phyloP scores from a whole-genome alignment of 2,329 filamentous ascomycete species.

The Triangularia verruculosa region DNA sequence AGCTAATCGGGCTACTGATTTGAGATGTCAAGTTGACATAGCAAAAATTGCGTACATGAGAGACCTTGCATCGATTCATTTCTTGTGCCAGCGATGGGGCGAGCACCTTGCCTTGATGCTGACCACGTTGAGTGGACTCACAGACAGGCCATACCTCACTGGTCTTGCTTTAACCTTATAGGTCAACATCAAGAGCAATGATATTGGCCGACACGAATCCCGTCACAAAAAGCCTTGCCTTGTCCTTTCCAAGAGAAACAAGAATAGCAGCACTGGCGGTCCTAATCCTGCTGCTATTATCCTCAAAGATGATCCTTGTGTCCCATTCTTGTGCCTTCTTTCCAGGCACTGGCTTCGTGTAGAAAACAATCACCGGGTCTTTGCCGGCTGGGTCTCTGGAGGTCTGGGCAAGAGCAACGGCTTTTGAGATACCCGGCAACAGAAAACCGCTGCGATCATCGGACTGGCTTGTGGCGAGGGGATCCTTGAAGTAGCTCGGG shows the following conservation, averaged over 20 bases:
- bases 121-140: too few relatives aligned
- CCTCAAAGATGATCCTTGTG: slow-evolving; percentile 52
- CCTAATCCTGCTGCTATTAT: slow-evolving; percentile 51
- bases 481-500: slow-evolving; percentile 55
- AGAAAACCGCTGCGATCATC: slow-evolving; percentile 54
- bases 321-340: slow-evolving; percentile 35
- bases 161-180: slow-evolving; percentile 29
- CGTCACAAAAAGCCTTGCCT: slow-evolving; percentile 57
- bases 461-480: slow-evolving; percentile 39
- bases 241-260: slow-evolving; percentile 47
- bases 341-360: slow-evolving; percentile 24
- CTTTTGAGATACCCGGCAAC: slow-evolving; percentile 45
- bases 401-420: slow-evolving; percentile 35
- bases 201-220: slow-evolving; percentile 50
- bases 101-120: too few relatives aligned
- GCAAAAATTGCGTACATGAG: not conserved
- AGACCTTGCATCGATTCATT: too few relatives aligned
- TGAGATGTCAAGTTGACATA: not conserved
- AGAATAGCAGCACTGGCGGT: slow-evolving; percentile 51
- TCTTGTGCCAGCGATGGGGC: too few relatives aligned
- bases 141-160: too few relatives aligned
- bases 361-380: slow-evolving; percentile 49
- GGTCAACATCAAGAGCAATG: slow-evolving; percentile 51
- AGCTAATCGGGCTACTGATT: not conserved
- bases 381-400: slow-evolving; percentile 35